phyloP scores from a whole-genome alignment of 2,329 filamentous ascomycete species.

The Apiospora phragmitis region DNA sequence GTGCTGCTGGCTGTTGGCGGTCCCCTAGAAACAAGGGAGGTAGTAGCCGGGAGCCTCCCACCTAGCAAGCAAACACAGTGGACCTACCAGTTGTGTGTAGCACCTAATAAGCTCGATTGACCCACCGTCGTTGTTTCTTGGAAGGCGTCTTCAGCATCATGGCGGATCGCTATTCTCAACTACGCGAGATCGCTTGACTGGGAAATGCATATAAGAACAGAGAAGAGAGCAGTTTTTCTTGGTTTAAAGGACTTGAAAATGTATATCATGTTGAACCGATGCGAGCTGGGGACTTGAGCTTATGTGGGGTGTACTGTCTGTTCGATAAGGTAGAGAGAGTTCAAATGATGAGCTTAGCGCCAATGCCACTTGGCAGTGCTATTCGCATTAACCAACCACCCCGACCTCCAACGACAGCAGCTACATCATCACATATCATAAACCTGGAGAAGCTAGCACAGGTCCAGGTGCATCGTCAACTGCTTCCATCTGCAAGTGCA shows the following conservation, averaged over 20 bases:
- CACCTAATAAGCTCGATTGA: not conserved
- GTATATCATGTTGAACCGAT: not conserved
- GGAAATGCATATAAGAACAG: not conserved
- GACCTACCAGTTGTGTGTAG: not conserved
- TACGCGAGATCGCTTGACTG: not conserved
- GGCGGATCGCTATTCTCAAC: not conserved
- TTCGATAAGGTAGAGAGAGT: not conserved
- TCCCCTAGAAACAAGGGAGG: not conserved
- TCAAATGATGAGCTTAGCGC: not conserved
- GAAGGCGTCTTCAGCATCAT: not conserved
- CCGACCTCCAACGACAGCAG: not conserved
- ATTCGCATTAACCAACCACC: not conserved
- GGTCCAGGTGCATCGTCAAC: not conserved
- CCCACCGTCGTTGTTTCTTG: not conserved
- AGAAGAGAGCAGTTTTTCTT: not conserved
- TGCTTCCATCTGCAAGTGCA: not conserved
- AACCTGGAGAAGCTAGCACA: not conserved
- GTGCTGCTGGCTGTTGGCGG: constrained; percentile 1
- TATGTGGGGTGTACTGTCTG: not conserved
- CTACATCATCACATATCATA: not conserved
- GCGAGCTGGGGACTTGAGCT: not conserved
- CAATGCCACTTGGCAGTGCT: not conserved
- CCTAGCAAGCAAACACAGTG: not conserved
- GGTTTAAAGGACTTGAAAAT: not conserved
- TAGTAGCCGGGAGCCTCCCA: not conserved